These are phyloP conservation scores for Testicularia cyperi DNA, from an alignment of 1,284 basidiomycete genomes.

Conservation along the genomic window DNA sequence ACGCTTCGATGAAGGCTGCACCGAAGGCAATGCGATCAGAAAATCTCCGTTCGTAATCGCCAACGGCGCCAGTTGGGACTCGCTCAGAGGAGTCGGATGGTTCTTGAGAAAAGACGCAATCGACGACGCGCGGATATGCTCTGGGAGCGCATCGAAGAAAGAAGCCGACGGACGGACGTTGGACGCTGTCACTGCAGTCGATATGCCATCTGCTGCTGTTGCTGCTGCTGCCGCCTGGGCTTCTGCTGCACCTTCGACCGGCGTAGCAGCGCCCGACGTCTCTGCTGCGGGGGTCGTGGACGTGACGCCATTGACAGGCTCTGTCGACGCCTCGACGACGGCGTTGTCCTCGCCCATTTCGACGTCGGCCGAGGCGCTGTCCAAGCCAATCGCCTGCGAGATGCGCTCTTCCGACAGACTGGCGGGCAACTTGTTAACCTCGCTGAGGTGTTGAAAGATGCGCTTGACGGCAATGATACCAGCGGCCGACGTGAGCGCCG, in stretches of 20 bases:
- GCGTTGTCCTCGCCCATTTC: constrained; percentile 30
- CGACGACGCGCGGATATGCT: constrained; percentile 66
- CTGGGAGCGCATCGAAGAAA: constrained; percentile 55
- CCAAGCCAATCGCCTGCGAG: constrained; percentile 24
- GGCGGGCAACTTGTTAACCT: constrained; percentile 4
- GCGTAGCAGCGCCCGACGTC: neutral
- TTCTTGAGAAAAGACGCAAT: constrained; percentile 85
- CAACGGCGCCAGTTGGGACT: constrained; percentile 75
- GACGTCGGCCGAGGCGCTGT: constrained; percentile 9
- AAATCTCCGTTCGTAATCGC: constrained; percentile 75
- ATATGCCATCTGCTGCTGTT: constrained; percentile 5
- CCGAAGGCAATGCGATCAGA: constrained; percentile 72
- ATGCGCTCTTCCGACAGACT: constrained; percentile 17
- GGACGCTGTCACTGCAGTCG: constrained; percentile 3
- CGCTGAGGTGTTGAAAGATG: constrained; percentile 75
- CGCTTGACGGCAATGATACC: constrained; percentile 95
- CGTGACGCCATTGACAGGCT: neutral
- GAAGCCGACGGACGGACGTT: constrained; percentile 31
- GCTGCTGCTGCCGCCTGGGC: constrained; percentile 6
- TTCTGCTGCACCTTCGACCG: neutral
- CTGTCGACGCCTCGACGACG: neutral
- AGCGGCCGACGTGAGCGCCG: constrained; percentile 85
- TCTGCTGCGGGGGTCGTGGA: constrained; percentile 1
- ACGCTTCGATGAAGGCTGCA: constrained; percentile 93
- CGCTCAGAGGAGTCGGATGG: constrained; percentile 77